Evolutionary conservation across 2,329 filamentous ascomycete genomes (phyloP).

Genomic region (Colletotrichum cordylinicola): DNA sequence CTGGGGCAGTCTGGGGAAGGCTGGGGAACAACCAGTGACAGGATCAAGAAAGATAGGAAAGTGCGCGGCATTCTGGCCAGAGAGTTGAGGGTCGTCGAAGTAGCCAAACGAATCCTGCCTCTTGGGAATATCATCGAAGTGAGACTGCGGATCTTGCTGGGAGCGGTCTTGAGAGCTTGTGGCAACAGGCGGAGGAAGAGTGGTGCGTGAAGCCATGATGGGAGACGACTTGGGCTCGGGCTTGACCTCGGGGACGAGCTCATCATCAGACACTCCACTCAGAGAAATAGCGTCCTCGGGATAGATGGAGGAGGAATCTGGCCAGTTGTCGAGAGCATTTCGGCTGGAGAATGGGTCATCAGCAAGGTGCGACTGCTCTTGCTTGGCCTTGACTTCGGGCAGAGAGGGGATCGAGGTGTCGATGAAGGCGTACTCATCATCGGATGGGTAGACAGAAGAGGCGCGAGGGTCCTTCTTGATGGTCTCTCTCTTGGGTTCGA

Average conservation of each 20-base stretch:
- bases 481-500: background rate
- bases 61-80: background rate
- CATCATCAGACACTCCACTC: background rate
- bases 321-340: background rate
- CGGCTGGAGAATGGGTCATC: background rate
- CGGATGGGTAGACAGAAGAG: background rate
- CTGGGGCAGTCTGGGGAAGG: background rate
- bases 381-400: background rate
- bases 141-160: background rate
- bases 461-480: background rate
- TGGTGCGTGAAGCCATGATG: background rate
- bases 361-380: background rate
- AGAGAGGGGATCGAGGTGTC: background rate
- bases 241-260: background rate
- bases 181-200: background rate
- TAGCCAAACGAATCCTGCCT: background rate
- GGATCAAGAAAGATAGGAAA: background rate
- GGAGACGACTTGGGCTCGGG: background rate
- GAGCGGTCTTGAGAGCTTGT: background rate
- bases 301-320: constrained; percentile 14
- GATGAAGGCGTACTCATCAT: constrained; percentile 4
- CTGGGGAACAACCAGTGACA: background rate
- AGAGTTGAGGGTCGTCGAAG: background rate
- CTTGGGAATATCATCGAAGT: constrained; percentile 17
- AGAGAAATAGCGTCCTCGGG: constrained; percentile 1